Evolutionary conservation across 2,329 filamentous ascomycete genomes (phyloP).

Genomic region (Cladobotryum protrusum): DNA sequence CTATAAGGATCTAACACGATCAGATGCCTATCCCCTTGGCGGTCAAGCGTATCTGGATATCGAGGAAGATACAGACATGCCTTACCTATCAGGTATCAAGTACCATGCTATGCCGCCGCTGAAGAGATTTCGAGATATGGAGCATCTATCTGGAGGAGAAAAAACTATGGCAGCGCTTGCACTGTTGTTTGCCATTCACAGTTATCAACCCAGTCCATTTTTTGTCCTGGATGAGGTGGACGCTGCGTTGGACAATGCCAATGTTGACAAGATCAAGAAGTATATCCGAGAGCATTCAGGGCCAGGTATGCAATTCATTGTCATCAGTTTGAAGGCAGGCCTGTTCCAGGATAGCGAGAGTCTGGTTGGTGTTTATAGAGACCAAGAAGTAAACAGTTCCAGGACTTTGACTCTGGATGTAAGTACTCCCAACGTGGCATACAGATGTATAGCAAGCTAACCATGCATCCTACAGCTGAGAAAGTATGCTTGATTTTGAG

Average conservation of each 20-base stretch:
- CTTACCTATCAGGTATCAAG: constrained; percentile 91
- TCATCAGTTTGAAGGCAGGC: constrained; percentile 92
- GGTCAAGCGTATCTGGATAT: constrained; percentile 86
- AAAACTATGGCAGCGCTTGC: constrained; percentile 98
- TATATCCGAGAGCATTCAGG: constrained; percentile 92
- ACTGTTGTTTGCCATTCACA: constrained; percentile 94
- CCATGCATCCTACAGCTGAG: constrained; percentile 23
- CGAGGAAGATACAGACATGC: constrained; percentile 89
- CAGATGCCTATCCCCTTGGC: constrained; percentile 85
- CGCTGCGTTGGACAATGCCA: constrained; percentile 95
- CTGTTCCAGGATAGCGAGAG: constrained; percentile 96
- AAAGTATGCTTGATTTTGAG: constrained; percentile 25
- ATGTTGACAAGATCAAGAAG: constrained; percentile 91
- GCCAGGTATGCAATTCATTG: constrained; percentile 98
- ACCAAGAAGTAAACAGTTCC: constrained; percentile 89
- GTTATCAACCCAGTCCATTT: constrained; percentile 91
- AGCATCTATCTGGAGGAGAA: constrained; percentile 92
- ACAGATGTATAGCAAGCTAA: background rate
- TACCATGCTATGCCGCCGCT: constrained; percentile 98
- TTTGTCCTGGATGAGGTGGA: constrained; percentile 98
- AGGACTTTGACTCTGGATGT: constrained; percentile 92
- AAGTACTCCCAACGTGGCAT: constrained; percentile 40
- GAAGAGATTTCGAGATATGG: constrained; percentile 98
- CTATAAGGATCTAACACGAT: constrained; percentile 91
- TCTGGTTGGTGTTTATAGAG: constrained; percentile 88